A percentile compares a stretch with the other conserved stretches of the same genome.
These are phyloP conservation scores for Bonia amplexicaulis DNA, from an alignment of 176 grass and related monocot species.

Conservation along the genomic window DNA sequence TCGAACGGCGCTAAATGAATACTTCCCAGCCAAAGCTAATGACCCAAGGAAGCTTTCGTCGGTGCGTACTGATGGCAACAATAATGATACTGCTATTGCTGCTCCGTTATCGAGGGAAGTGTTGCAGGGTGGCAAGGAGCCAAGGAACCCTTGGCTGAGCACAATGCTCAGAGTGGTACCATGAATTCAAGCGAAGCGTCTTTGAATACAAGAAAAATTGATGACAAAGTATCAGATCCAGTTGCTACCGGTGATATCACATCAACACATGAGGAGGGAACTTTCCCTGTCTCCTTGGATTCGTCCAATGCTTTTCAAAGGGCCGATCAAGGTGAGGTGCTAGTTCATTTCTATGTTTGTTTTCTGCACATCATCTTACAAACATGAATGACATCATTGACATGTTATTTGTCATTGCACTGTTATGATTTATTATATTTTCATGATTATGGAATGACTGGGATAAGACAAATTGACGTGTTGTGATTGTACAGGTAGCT, in stretches of 20 bases:
- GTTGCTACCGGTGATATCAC: background rate
- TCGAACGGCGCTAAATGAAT: slow-evolving; percentile 35
- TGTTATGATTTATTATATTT: slow-evolving; percentile 5
- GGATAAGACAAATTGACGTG: background rate
- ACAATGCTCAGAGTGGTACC: slow-evolving; percentile 12
- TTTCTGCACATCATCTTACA: background rate
- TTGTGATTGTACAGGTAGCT: slow-evolving; percentile 43
- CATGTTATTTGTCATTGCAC: slow-evolving; percentile 1
- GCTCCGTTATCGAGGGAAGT: background rate
- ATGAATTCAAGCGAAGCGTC: slow-evolving; percentile 12
- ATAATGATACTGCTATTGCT: background rate
- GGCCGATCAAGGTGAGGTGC: slow-evolving; percentile 32
- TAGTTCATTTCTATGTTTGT: background rate
- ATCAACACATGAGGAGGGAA: background rate
- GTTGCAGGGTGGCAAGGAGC: slow-evolving; percentile 1
- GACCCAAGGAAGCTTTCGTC: background rate
- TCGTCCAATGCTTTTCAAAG: background rate
- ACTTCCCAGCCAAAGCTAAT: slow-evolving; percentile 21
- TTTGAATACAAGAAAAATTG: background rate
- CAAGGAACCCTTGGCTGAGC: slow-evolving; percentile 7
- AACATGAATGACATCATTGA: background rate
- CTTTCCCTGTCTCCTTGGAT: background rate
- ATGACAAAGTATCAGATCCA: slow-evolving; percentile 21
- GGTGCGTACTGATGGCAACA: slow-evolving; percentile 1
- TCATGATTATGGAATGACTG: background rate